Evolutionary conservation across 2,329 filamentous ascomycete genomes (phyloP), one percentile per base, ranked within the genome.

Genomic region (Ophiostoma sp.): DNA sequence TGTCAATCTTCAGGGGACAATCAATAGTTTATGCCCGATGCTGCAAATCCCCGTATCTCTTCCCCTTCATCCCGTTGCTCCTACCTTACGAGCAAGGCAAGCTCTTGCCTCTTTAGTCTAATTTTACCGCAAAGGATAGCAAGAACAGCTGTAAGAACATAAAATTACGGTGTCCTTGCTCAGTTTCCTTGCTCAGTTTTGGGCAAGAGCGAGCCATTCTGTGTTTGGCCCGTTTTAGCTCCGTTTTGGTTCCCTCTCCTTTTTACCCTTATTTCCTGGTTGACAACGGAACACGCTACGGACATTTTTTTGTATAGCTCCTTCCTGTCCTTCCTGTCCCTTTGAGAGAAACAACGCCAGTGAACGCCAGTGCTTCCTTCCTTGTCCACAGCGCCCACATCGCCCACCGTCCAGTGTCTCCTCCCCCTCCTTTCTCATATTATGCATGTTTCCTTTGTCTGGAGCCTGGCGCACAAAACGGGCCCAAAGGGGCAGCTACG

Each of bases 371-470:
- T 42, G 39, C 39, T 6, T 42, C 39, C n/a, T 52, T 52, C 22
- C 50, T 52, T 52, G 22, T 7, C n/a, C 6, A 52, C 50, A 25
- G 50, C 50, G n/a, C 50, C 50, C n/a, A n/a, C 50, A 52, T n/a
- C 17, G 50, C 50, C 11, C 39, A 42, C 11, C 11, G 39, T 42
- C 19, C 48, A 52, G 3, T 22, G 48, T 52, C 48, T 22, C 45
- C 45, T 48, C 48, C 48, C 48, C 25, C 50, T 52, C 25, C 55
- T 57, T 57, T 25, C 55, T 57, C 55, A 57, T 61, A 36, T 61
- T 61, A 61, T 61, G 57, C 57, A 36, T 57, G 57, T 61, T 57
- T 57, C 25, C 57, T 61, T 61, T 61, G 55, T 61, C 55, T 28
- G 52, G 52, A 55, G 52, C 52, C 36, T 17, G 55, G 57, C 57